phyloP scores from a whole-genome alignment of 495 filamentous ascomycete genomes.

The Evernia prunastri region DNA sequence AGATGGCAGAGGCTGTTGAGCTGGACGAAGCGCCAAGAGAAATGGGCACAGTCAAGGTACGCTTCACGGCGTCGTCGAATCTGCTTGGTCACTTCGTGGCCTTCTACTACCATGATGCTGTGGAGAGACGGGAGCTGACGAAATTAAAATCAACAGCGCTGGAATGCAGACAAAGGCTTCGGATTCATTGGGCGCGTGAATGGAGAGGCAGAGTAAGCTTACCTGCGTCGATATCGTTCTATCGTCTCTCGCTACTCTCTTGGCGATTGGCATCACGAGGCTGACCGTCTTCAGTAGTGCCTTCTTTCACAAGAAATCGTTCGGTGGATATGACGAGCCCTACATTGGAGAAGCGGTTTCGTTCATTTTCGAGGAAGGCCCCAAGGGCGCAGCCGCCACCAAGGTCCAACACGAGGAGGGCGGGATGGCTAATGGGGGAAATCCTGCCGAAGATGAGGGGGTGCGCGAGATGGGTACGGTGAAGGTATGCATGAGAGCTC shows the following conservation, averaged over 20 bases:
- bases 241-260: neutral
- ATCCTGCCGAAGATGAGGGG: neutral
- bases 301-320: neutral
- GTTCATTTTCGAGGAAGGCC: slow-evolving; percentile 2
- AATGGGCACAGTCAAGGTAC: neutral
- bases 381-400: slow-evolving; percentile 15
- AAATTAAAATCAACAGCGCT: slow-evolving; percentile 2
- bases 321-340: neutral
- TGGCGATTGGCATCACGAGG: neutral
- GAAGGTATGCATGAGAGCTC: neutral
- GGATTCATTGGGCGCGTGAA: neutral
- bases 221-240: neutral
- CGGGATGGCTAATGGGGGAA: neutral
- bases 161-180: slow-evolving; percentile 12
- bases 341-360: neutral
- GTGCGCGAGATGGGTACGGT: neutral
- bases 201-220: neutral
- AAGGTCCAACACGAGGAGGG: neutral
- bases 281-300: neutral
- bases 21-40: neutral
- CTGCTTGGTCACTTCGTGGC: neutral
- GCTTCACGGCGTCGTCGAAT: neutral
- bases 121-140: neutral
- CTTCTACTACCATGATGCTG: neutral
- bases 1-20: neutral